phyloP scores from a whole-genome alignment of 176 grass and related monocot species.

The Paspalum vaginatum region DNA sequence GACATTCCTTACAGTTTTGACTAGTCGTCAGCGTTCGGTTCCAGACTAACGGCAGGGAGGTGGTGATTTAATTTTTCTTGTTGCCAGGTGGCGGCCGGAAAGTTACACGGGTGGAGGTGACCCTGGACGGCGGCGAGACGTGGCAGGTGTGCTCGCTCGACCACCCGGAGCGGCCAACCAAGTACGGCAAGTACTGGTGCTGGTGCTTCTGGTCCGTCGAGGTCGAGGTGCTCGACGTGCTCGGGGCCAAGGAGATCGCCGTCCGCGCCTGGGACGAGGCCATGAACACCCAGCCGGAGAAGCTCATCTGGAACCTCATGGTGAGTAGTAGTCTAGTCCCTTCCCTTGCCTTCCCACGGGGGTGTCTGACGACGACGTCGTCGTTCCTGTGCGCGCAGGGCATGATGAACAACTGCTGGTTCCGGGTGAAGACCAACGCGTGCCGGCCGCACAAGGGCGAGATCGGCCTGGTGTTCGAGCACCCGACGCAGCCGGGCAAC shows the following conservation, averaged over 20 bases:
- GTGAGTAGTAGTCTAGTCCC: too few relatives aligned
- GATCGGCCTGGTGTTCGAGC: slow-evolving; percentile 78
- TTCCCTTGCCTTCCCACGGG: too few relatives aligned
- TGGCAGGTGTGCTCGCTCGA: slow-evolving; percentile 78
- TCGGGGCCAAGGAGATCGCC: slow-evolving; percentile 88
- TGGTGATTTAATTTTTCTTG: not conserved
- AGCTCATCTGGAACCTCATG: slow-evolving; percentile 97
- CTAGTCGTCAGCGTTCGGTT: not conserved
- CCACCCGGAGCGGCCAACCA: slow-evolving; percentile 82
- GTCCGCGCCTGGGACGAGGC: slow-evolving; percentile 92
- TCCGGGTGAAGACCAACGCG: slow-evolving; percentile 66
- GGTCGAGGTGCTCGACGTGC: slow-evolving; percentile 79
- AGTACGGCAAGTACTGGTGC: slow-evolving; percentile 95
- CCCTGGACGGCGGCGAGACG: slow-evolving; percentile 85
- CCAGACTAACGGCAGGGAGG: not conserved
- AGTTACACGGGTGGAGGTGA: slow-evolving; percentile 88
- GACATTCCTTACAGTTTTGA: not conserved
- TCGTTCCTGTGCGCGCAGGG: slow-evolving; percentile 47
- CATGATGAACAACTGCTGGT: slow-evolving; percentile 99
- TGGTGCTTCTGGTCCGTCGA: slow-evolving; percentile 99
- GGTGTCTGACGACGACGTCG: too few relatives aligned
- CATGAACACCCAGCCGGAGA: slow-evolving; percentile 87
- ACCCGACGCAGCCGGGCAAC: slow-evolving; percentile 82
- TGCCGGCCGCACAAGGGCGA: slow-evolving; percentile 78
- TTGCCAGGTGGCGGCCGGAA: slow-evolving; percentile 76